phyloP scores from a whole-genome alignment of 2,329 filamentous ascomycete genomes.

The Sphaerulina populicola region DNA sequence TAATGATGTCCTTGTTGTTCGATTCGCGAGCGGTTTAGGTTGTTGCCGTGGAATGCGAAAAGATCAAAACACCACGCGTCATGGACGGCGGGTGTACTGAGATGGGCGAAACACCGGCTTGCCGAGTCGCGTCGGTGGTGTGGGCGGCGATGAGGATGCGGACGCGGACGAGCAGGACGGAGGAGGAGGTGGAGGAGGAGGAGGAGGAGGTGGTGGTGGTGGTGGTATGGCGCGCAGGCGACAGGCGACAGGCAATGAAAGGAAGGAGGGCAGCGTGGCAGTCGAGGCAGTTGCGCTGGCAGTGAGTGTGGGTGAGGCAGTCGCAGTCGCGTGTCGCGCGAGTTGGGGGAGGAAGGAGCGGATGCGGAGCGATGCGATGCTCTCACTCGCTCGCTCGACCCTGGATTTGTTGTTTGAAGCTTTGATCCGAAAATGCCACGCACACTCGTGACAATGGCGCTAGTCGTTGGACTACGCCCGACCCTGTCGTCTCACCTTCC shows the following conservation, averaged over 20 bases:
- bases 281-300: background rate
- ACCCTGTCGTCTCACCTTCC: background rate
- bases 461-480: background rate
- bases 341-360: background rate
- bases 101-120: constrained; percentile 4
- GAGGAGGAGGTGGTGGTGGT: too few species aligned
- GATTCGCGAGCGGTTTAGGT: constrained; percentile 14
- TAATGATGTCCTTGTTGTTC: constrained; percentile 20
- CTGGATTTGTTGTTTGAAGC: background rate
- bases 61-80: constrained; percentile 10
- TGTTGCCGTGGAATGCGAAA: constrained; percentile 18
- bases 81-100: constrained; percentile 7
- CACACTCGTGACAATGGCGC: background rate
- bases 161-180: background rate
- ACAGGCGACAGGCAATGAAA: background rate
- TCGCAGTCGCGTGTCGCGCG: background rate
- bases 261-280: background rate
- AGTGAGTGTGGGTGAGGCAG: background rate
- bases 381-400: background rate
- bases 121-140: constrained; percentile 1
- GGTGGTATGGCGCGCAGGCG: too few species aligned
- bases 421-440: background rate
- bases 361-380: background rate
- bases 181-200: background rate
- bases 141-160: background rate